Base-by-base conservation (phyloP, 108 stramenopile genomes). In the Chaetoceros tenuissimus region DNA sequence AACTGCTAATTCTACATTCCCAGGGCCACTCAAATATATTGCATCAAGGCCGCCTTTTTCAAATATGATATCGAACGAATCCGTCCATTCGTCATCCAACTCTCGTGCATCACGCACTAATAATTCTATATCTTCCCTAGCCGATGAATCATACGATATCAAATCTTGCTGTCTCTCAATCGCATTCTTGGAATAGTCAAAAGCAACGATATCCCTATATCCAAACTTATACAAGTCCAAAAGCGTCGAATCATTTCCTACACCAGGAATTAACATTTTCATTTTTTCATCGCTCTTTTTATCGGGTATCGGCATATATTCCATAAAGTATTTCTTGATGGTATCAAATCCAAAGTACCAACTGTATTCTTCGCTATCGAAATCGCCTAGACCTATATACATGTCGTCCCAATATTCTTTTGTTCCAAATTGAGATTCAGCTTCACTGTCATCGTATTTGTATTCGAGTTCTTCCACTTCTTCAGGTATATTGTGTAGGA, bases 31-130 rank as follows among this genome's bases (percentile, higher is more conserved):
- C n/a, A 90, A 46, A 53, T 84, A 86, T 5, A 90, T 80, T 26
- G 84, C 88, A 70, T 90, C 88, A 48, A 85, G 58, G 2, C 77
- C 73, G 5, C 88, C 84, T 57, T 86, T 90, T 69, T 90, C 88
- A 26, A 90, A 28, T 22, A 86, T 73, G 26, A 70, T 66, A 71
- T 86, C 88, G 59, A 82, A 90, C 8, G 26, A 23, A 49, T 69
- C 28, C 0, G 50, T 66, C 84, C 84, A 89, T 45, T 63, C 63
- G 18, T 27, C 22, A 5, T 74, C 69, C 56, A 89, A 60, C 28
- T 60, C 43, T 26, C 80, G 72, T 21, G 84, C 84, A 68, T 90
- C 84, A 52, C 75, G 73, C 47, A 75, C 57, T 8, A 85, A 67
- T 28, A n/a, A 44, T n/a, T 55, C 44, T 21, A 48, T 46, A 26